Evolutionary conservation across 2,329 filamentous ascomycete species (phyloP), one percentile per base, ranked within the genome.

Genomic region (Thelonectria discophora): DNA sequence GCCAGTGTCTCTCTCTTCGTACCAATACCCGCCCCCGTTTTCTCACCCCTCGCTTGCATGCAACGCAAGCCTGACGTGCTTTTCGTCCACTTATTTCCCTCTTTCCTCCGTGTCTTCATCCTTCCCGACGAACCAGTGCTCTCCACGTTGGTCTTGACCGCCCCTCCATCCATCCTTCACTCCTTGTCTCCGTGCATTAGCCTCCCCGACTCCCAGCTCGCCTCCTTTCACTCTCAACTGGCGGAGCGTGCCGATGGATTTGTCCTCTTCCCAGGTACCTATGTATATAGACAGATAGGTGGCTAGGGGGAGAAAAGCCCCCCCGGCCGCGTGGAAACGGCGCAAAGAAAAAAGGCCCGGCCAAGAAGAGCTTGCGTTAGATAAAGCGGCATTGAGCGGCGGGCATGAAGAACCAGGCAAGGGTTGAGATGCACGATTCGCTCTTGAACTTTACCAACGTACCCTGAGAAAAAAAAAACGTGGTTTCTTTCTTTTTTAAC

Each of bases 101-200:
- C 8, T 37, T 12, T 4, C 12, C 34, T 15, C 15, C 34, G 15
- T 37, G 18, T 34, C 49, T 24, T 24, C 21, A 6, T 24, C 21
- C 21, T 24, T 24, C 21, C n/a, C 32, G 57, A 60, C 64, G 58
- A 68, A 65, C 65, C 67, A 67, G 55, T 57, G 58, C 53, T 55
- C 13, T 66, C 59, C 67, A 70, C 67, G 65, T 68, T 55, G 15
- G 20, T n/a, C 6, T 30, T 21, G 18, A 43, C 34, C 17, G 21
- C 37, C 49, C 18, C 20, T 30, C 27, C 27, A 2, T 7, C 27
- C 27, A 7, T 10, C 27, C 8, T 10, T 30, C 27, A 4, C 27
- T 30, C 27, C 27, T 42, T 17, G 13, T 11, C 17, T 9, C 48
- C 43, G 37, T 54, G 43, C 50, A 59, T 52, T 24, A 52, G 21